A percentile compares a stretch with the other conserved stretches of the same genome.
These are phyloP conservation scores for Abrus precatorius DNA, from an alignment of 306 rosid genomes.

Conservation along the genomic window DNA sequence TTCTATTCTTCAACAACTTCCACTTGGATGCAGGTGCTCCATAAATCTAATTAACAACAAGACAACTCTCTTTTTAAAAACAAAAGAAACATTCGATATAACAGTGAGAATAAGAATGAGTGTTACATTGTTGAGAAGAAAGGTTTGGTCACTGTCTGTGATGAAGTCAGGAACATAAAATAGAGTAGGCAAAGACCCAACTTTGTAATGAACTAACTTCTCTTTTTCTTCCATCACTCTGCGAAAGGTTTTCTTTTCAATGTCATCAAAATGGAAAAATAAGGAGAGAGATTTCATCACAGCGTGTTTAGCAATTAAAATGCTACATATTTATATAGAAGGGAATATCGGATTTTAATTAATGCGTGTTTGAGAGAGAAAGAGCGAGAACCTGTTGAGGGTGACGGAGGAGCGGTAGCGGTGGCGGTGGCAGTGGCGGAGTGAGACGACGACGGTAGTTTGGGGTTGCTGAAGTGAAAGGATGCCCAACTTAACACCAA, in stretches of 20 bases:
- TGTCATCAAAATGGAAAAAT: not conserved
- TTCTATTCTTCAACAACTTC: conserved; percentile 84
- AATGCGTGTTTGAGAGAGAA: not conserved
- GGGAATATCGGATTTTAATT: not conserved
- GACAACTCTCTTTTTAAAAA: not conserved
- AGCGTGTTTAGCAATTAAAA: conserved; percentile 2
- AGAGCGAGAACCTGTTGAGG: conserved; percentile 2
- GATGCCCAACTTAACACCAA: too few species aligned
- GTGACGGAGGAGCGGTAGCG: not conserved
- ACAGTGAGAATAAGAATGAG: conserved; percentile 9
- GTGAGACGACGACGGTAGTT: not conserved
- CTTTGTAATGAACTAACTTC: conserved; percentile 53
- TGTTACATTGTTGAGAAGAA: conserved; percentile 68
- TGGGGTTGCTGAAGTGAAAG: too few species aligned
- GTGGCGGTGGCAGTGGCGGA: not conserved
- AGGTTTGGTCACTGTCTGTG: conserved; percentile 55
- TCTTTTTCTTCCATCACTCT: conserved; percentile 61
- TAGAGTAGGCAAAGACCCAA: conserved; percentile 75
- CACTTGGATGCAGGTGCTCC: conserved; percentile 79
- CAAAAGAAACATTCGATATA: not conserved
- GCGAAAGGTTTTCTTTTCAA: conserved; percentile 35
- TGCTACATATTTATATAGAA: not conserved
- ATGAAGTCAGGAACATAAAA: conserved; percentile 77
- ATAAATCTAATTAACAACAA: conserved; percentile 61
- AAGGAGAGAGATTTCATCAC: not conserved